Conservation (phyloP, 2,329 filamentous ascomycete species). For the Cladophialophora immunda region DNA sequence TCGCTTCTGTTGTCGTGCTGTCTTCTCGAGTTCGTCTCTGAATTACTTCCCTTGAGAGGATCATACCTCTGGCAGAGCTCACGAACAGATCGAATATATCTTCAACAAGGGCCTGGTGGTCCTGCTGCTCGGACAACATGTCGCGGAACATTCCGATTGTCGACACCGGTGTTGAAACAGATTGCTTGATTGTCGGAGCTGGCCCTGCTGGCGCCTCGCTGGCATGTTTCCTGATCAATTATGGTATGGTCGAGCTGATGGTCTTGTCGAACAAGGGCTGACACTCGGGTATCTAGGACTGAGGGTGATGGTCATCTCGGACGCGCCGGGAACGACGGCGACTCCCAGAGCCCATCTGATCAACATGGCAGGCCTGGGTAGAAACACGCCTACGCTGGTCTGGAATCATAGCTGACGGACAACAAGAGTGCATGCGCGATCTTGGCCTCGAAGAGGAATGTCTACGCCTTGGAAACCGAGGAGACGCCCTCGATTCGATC, state of each 20-base stretch:
- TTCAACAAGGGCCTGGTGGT: background rate
- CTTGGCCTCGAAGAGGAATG: conserved; percentile 53
- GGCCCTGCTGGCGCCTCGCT: conserved; percentile 64
- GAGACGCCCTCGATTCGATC: conserved; percentile 49
- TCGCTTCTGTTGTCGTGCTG: background rate
- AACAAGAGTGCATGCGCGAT: conserved; percentile 53
- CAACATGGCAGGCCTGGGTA: conserved; percentile 40
- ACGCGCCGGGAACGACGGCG: conserved; percentile 30
- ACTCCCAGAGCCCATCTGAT: conserved; percentile 36
- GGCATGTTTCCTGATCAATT: conserved; percentile 61
- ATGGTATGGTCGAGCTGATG: conserved; percentile 49
- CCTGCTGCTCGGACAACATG: background rate
- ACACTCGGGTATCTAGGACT: conserved; percentile 11
- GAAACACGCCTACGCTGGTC: conserved; percentile 2
- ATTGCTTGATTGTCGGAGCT: conserved; percentile 60
- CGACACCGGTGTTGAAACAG: conserved; percentile 47
- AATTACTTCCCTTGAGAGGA: background rate
- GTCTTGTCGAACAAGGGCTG: background rate
- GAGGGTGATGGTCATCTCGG: conserved; percentile 29
- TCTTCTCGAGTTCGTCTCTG: background rate
- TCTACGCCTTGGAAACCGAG: conserved; percentile 45
- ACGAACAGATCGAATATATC: background rate
- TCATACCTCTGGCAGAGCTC: background rate
- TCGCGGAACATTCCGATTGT: conserved; percentile 3
- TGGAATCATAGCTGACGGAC: background rate